phyloP scores from a whole-genome alignment of 164 flowering plant species.

The Tetracentron sinense region DNA sequence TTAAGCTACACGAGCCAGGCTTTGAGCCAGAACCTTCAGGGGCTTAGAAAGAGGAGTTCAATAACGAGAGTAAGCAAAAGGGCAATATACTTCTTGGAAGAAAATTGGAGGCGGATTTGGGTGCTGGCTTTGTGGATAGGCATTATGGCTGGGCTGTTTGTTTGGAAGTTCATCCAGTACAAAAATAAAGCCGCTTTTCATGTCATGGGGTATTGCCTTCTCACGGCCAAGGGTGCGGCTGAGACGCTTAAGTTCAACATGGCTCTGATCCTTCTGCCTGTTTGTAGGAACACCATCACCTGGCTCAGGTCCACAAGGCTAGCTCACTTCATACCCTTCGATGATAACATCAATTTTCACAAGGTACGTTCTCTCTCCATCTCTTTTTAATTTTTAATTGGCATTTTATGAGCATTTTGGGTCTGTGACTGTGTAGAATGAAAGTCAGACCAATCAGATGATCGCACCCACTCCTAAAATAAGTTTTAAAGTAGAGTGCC shows the following conservation, averaged over 20 bases:
- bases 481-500: too few species aligned
- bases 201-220: constrained; percentile 91
- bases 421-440: too few species aligned
- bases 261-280: constrained; percentile 92
- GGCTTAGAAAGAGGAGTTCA: constrained; percentile 51
- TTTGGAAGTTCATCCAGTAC: constrained; percentile 87
- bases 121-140: constrained; percentile 72
- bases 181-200: constrained; percentile 58
- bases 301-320: constrained; percentile 83
- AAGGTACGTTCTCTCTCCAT: constrained; percentile 46
- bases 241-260: constrained; percentile 95
- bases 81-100: constrained; percentile 54
- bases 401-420: too few species aligned
- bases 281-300: constrained; percentile 91
- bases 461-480: too few species aligned
- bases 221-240: constrained; percentile 92
- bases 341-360: constrained; percentile 97
- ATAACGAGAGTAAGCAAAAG: constrained; percentile 46
- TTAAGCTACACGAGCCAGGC: constrained; percentile 98
- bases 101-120: constrained; percentile 93
- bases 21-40: constrained; percentile 89
- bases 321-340: constrained; percentile 64
- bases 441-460: too few species aligned
- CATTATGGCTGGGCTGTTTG: constrained; percentile 67
- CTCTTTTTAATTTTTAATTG: too few species aligned